phyloP scores from a whole-genome alignment of 1,284 basidiomycete species.

The Paramarasmius palmivorus region DNA sequence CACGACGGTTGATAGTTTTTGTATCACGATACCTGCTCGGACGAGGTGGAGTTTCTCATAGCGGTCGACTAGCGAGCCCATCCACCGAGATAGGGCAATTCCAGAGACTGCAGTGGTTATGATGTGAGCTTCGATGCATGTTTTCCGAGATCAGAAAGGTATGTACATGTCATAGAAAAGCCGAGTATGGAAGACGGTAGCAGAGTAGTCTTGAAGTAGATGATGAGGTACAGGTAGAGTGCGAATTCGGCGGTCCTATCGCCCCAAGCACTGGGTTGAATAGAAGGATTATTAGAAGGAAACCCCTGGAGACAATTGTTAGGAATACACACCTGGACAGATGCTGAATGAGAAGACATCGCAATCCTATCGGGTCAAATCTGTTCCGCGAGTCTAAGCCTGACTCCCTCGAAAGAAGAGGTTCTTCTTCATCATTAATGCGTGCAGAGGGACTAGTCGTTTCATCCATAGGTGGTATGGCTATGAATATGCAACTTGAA shows the following conservation, averaged over 20 bases:
- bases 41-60: constrained; percentile 39
- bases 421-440: too few species aligned
- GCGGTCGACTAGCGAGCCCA: constrained; percentile 46
- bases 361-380: constrained; percentile 3
- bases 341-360: constrained; percentile 11
- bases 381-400: too few species aligned
- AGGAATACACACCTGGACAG: constrained; percentile 4
- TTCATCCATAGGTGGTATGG: too few species aligned
- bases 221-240: constrained; percentile 47
- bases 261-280: constrained; percentile 39
- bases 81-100: constrained; percentile 38
- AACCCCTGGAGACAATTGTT: background rate
- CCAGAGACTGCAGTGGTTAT: constrained; percentile 19
- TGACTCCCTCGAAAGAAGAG: too few species aligned
- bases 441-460: too few species aligned
- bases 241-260: constrained; percentile 46
- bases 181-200: constrained; percentile 50
- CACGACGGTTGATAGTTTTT: constrained; percentile 41
- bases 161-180: constrained; percentile 24
- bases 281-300: background rate
- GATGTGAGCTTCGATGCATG: background rate
- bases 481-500: too few species aligned
- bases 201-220: constrained; percentile 47
- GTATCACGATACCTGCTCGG: constrained; percentile 39
- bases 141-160: too few species aligned